phyloP scores from a whole-genome alignment of 225 moss, liverwort and hornwort genomes.

The Bryum argenteum region DNA sequence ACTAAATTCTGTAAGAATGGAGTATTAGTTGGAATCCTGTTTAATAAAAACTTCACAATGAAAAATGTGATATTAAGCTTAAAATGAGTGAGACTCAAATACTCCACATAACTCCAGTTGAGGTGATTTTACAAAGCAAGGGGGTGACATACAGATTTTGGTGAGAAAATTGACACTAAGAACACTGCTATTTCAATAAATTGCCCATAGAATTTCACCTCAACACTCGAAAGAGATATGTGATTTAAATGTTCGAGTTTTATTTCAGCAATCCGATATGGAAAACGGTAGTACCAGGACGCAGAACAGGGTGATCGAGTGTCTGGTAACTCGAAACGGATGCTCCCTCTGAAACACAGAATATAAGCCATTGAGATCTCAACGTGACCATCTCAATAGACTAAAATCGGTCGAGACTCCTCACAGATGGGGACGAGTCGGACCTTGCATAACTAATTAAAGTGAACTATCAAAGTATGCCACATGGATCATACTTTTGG shows the following conservation, averaged over 20 bases:
- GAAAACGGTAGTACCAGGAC: constrained; percentile 32
- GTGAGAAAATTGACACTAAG: too few species aligned
- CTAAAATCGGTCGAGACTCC: constrained; percentile 15
- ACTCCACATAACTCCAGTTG: too few species aligned
- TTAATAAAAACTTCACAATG: too few species aligned
- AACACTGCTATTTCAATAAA: neutral
- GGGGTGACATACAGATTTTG: too few species aligned
- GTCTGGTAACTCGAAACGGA: constrained; percentile 43
- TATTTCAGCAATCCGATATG: constrained; percentile 41
- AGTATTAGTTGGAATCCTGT: too few species aligned
- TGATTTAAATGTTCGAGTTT: too few species aligned
- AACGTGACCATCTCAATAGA: constrained; percentile 21
- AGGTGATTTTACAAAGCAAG: too few species aligned
- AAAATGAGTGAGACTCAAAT: too few species aligned
- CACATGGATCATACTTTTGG: too few species aligned
- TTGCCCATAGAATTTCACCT: neutral
- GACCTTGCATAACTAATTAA: constrained; percentile 11
- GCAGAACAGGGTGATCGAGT: constrained; percentile 35
- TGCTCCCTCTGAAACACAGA: constrained; percentile 27
- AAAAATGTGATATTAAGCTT: too few species aligned
- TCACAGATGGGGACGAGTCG: constrained; percentile 36
- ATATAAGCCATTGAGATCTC: constrained; percentile 31
- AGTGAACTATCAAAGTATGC: neutral
- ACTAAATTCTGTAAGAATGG: too few species aligned
- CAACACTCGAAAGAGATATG: neutral